Percentiles rank a stretch among this genome's conserved stretches.
These are phyloP conservation scores for Mycena galopus DNA, from an alignment of 768 basidiomycete species.

Conservation along the genomic window DNA sequence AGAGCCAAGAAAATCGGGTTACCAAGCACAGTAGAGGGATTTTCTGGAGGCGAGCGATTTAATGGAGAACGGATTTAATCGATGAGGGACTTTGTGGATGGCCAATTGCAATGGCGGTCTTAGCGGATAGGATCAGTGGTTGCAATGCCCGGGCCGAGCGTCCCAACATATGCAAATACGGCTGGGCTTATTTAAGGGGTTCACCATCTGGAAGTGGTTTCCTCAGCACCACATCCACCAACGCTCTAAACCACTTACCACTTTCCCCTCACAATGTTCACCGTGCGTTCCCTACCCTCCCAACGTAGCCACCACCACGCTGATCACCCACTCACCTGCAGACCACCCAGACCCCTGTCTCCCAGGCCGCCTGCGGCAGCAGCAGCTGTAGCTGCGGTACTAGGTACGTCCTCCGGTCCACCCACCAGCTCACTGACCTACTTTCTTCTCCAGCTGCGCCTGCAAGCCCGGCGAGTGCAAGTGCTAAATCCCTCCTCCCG, in stretches of 20 bases:
- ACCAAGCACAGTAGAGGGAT: too few relatives aligned
- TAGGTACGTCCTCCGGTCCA: conserved; percentile 47
- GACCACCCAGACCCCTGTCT: conserved; percentile 55
- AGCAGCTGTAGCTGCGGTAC: conserved; percentile 65
- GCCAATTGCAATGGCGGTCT: not conserved
- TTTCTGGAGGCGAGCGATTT: conserved; percentile 24
- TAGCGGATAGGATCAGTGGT: not conserved
- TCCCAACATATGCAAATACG: conserved; percentile 7
- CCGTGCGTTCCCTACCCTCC: conserved; percentile 48
- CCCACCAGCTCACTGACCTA: not conserved
- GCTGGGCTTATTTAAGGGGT: conserved; percentile 6
- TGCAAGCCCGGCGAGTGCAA: conserved; percentile 73
- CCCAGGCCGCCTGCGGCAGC: conserved; percentile 62
- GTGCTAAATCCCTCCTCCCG: conserved; percentile 56
- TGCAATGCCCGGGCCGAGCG: not conserved
- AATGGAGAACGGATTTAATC: conserved; percentile 17
- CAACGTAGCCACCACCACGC: not conserved
- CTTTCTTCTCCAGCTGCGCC: conserved; percentile 57
- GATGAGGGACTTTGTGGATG: not conserved
- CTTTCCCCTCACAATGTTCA: conserved; percentile 49
- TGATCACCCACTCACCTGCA: conserved; percentile 34
- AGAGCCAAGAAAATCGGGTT: too few relatives aligned
- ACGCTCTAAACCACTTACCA: conserved; percentile 25
- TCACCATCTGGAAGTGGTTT: not conserved
- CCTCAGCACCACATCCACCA: conserved; percentile 31